Base-by-base conservation (phyloP, 2,329 filamentous ascomycete species). In the Dactylellina haptotyla region DNA sequence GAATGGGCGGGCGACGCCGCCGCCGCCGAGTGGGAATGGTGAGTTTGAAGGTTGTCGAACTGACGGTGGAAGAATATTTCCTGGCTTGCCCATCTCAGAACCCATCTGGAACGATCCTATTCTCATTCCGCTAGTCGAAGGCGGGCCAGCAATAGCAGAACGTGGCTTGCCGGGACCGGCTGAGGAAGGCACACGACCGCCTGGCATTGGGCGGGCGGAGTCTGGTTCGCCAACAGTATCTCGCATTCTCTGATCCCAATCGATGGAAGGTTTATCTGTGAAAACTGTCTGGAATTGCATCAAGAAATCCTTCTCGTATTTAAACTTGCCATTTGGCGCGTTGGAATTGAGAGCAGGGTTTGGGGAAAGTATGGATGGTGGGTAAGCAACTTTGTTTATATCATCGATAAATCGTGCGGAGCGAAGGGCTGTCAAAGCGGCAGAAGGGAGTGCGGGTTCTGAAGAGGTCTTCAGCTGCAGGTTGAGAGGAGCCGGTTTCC, bases 241-340 rank as follows among this genome's bases (percentile, higher is more conserved):
- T 86, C 94, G 86, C 75, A 99, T 89, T 79, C 95, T 93, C 76
- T 89, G 86, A 79, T 96, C 91, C 87, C 97, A 99, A 79, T 98
- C 94, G 45, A 93, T 82, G 0, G 93, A 96, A 12, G 95, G 95
- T 83, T 97, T 96, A 84, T 99, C 95, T 75, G 92, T 96, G 83
- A 97, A 99, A 18, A 97, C 92, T 78, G 87, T 87, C 83, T 97
- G 92, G 85, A 99, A 99, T 80, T 99, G 95, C 28, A 99, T 85
- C 82, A 99, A 84, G 85, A 99, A 99, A 78, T 90, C 89, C 79
- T 93, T 91, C 82, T 98, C 93, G 82, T 99, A 99, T 81, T 96
- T 93, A 84, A 96, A 96, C 83, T 93, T 94, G 81, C 90, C 91
- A 32, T 87, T 85, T 26, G 92, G 90, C 14, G 90, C 90, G 74